Evolutionary conservation across 108 stramenopile species (phyloP).

Genomic region (Cyclotella sp.): DNA sequence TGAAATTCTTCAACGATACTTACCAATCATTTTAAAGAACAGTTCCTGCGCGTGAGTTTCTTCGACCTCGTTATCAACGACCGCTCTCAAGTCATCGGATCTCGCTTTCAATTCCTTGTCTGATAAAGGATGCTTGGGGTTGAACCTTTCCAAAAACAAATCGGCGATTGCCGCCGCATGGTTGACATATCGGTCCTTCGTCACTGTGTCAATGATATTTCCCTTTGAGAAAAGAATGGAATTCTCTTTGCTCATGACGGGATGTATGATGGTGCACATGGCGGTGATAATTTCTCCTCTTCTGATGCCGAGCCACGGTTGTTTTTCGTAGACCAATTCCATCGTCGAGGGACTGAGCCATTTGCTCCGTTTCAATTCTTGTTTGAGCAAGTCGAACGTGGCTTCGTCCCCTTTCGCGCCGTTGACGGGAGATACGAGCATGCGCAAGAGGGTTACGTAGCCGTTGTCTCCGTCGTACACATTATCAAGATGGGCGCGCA

Average conservation of each 20-base stretch:
- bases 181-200: slow-evolving; percentile 59
- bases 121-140: slow-evolving; percentile 74
- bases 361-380: slow-evolving; percentile 87
- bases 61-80: slow-evolving; percentile 80
- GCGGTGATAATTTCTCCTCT: slow-evolving; percentile 93
- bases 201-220: slow-evolving; percentile 75
- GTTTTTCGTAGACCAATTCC: slow-evolving; percentile 84
- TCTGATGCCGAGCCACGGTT: slow-evolving; percentile 77
- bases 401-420: slow-evolving; percentile 45
- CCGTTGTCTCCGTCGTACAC: slow-evolving; percentile 93
- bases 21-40: slow-evolving; percentile 84
- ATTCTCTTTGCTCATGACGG: slow-evolving; percentile 86
- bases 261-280: slow-evolving; percentile 90
- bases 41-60: slow-evolving; percentile 73
- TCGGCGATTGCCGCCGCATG: slow-evolving; percentile 89
- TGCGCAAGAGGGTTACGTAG: slow-evolving; percentile 87
- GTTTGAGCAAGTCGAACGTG: slow-evolving; percentile 64
- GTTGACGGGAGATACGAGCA: slow-evolving; percentile 69
- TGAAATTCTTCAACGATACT: neutral
- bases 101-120: slow-evolving; percentile 60
- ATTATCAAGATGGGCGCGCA: slow-evolving; percentile 91
- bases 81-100: slow-evolving; percentile 54
- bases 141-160: slow-evolving; percentile 89
- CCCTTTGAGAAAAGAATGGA: slow-evolving; percentile 83
- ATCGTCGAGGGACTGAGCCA: slow-evolving; percentile 92